phyloP scores from a whole-genome alignment of 768 basidiomycete species.

The Boletus subcaerulescens region DNA sequence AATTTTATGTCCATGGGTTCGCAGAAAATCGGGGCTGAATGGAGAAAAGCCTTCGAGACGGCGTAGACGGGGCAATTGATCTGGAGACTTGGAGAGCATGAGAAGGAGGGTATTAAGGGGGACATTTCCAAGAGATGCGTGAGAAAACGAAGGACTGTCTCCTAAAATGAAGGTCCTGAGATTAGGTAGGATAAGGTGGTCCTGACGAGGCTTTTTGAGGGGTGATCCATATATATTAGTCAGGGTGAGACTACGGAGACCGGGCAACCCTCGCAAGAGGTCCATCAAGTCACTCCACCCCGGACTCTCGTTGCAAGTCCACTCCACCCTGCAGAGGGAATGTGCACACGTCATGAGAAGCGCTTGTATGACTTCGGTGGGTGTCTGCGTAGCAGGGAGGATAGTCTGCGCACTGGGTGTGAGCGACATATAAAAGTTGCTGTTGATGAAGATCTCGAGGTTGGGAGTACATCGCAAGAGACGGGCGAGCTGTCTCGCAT shows the following conservation, averaged over 20 bases:
- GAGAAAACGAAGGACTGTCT: slow-evolving; percentile 30
- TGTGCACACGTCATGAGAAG: slow-evolving; percentile 31
- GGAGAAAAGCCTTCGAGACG: slow-evolving; percentile 45
- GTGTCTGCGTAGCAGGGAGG: slow-evolving; percentile 26
- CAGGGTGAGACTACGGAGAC: slow-evolving; percentile 41
- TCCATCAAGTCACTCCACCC: slow-evolving; percentile 38
- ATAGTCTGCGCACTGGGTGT: slow-evolving; percentile 16
- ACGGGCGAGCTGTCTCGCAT: slow-evolving; percentile 28
- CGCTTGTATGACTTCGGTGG: slow-evolving; percentile 33
- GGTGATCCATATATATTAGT: slow-evolving; percentile 38
- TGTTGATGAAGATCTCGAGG: slow-evolving; percentile 42
- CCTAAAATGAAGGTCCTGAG: slow-evolving; percentile 44
- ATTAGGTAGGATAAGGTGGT: slow-evolving; percentile 33
- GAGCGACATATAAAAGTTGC: slow-evolving; percentile 33
- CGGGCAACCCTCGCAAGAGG: slow-evolving; percentile 33
- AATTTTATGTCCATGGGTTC: slow-evolving; percentile 42
- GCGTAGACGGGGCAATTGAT: slow-evolving; percentile 38
- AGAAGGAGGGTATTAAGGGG: slow-evolving; percentile 42
- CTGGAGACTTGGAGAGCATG: slow-evolving; percentile 32
- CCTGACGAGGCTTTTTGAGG: slow-evolving; percentile 16
- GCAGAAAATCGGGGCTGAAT: slow-evolving; percentile 40
- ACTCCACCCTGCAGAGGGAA: slow-evolving; percentile 43
- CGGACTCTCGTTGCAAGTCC: slow-evolving; percentile 44
- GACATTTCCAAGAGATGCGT: slow-evolving; percentile 32
- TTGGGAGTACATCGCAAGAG: slow-evolving; percentile 42